Evolutionary conservation across 2,329 filamentous ascomycete species (phyloP).

Genomic region (Fusarium armeniacum): DNA sequence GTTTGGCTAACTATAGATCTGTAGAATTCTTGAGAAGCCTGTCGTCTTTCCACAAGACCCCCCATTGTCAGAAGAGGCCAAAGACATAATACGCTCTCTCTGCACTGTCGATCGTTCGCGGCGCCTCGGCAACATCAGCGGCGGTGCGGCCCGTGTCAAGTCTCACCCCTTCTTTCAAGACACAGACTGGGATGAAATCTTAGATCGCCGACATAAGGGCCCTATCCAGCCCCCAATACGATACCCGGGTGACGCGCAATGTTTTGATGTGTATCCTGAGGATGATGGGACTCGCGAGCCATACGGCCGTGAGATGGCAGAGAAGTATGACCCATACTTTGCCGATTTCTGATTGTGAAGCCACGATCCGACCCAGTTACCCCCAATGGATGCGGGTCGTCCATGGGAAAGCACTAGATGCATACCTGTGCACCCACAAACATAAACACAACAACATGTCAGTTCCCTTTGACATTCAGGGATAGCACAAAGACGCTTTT

Average conservation of each 20-base stretch:
- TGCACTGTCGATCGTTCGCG: conserved; percentile 85
- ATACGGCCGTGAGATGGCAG: conserved; percentile 77
- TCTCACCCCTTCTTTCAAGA: conserved; percentile 80
- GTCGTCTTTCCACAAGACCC: conserved; percentile 80
- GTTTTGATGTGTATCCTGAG: conserved; percentile 87
- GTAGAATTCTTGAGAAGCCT: conserved; percentile 82
- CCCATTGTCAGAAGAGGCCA: conserved; percentile 74
- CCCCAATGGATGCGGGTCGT: not conserved
- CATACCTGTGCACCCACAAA: not conserved
- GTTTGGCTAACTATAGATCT: conserved; percentile 12
- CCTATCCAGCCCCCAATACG: conserved; percentile 83
- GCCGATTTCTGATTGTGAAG: conserved; percentile 67
- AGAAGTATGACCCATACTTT: conserved; percentile 79
- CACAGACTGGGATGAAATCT: conserved; percentile 81
- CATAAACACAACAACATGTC: conserved; percentile 4
- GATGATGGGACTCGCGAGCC: conserved; percentile 74
- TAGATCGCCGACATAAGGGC: conserved; percentile 72
- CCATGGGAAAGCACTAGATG: not conserved
- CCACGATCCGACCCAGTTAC: not conserved
- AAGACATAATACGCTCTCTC: conserved; percentile 80
- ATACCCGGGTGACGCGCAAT: conserved; percentile 80
- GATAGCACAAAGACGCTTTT: not conserved
- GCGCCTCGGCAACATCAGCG: conserved; percentile 82
- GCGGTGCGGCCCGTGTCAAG: conserved; percentile 80
- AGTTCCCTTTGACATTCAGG: conserved; percentile 12